Evolutionary conservation across 768 basidiomycete species (phyloP).

Genomic region (Lentinula edodes): DNA sequence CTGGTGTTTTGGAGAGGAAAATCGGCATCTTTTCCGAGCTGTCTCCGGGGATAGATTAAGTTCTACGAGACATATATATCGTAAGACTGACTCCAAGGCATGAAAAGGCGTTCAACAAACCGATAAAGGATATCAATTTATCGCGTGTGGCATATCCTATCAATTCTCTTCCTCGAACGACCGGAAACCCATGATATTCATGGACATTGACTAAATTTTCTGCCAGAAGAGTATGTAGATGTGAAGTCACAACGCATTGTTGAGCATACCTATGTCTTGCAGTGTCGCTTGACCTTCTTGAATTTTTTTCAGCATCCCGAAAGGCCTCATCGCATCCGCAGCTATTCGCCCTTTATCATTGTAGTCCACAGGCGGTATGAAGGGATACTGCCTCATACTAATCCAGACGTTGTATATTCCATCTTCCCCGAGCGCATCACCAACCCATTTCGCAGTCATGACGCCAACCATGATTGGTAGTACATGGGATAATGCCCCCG

Average conservation of each 20-base stretch:
- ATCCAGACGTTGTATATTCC: conserved; percentile 74
- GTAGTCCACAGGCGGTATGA: conserved; percentile 62
- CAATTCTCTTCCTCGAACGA: conserved; percentile 44
- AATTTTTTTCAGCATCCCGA: conserved; percentile 44
- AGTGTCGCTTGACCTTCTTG: conserved; percentile 44
- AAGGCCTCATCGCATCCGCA: conserved; percentile 53
- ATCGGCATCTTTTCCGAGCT: conserved; percentile 30
- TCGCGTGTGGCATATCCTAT: conserved; percentile 61
- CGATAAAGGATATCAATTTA: conserved; percentile 39
- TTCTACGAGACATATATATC: conserved; percentile 11
- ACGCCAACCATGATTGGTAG: conserved; percentile 78
- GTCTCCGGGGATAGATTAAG: conserved; percentile 25
- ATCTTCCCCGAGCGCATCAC: conserved; percentile 62
- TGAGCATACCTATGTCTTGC: conserved; percentile 38
- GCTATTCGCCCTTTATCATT: conserved; percentile 62
- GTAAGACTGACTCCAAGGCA: neutral
- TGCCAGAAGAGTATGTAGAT: conserved; percentile 14
- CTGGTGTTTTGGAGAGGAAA: conserved; percentile 28
- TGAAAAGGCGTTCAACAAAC: conserved; percentile 3
- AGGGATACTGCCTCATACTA: conserved; percentile 63
- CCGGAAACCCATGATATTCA: conserved; percentile 61
- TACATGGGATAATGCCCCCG: conserved; percentile 76
- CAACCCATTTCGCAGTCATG: conserved; percentile 74
- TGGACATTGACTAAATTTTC: conserved; percentile 36
- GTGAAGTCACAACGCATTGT: neutral